A percentile compares a stretch with the other conserved stretches of the same genome.
These are phyloP conservation scores for Coemansia furcata DNA, from an alignment of 192 early-diverging fungal species.

Conservation along the genomic window DNA sequence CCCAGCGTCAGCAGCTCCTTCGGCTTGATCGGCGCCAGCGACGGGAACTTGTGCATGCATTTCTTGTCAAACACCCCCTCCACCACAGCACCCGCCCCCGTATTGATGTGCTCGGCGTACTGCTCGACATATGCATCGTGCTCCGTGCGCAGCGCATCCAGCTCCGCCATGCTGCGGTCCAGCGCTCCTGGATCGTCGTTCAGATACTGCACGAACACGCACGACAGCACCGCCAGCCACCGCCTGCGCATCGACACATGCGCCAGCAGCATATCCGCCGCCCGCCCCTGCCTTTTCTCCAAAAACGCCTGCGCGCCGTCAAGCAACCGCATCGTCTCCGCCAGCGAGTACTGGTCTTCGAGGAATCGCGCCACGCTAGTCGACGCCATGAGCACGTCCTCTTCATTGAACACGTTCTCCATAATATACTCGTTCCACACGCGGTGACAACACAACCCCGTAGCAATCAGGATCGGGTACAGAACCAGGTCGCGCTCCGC, in stretches of 20 bases:
- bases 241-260: conserved; percentile 17
- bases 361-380: conserved; percentile 6
- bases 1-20: conserved; percentile 8
- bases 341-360: conserved; percentile 21
- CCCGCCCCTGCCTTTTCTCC: neutral
- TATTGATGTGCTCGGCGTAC: neutral
- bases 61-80: conserved; percentile 35
- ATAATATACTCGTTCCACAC: conserved; percentile 40
- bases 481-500: conserved; percentile 30
- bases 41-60: conserved; percentile 48
- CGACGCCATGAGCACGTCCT: conserved; percentile 36
- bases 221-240: conserved; percentile 24
- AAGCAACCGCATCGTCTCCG: conserved; percentile 9
- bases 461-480: conserved; percentile 33
- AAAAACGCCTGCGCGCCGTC: conserved; percentile 9
- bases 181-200: conserved; percentile 16
- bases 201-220: conserved; percentile 13
- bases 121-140: neutral
- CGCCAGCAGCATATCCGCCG: conserved; percentile 5
- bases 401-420: conserved; percentile 37
- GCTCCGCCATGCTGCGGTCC: neutral
- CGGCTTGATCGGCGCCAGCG: conserved; percentile 38
- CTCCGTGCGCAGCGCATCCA: conserved; percentile 2
- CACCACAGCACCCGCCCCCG: neutral
- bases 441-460: conserved; percentile 19